phyloP scores from a whole-genome alignment of 23 red algal species.

The Gracilariopsis chorda region DNA sequence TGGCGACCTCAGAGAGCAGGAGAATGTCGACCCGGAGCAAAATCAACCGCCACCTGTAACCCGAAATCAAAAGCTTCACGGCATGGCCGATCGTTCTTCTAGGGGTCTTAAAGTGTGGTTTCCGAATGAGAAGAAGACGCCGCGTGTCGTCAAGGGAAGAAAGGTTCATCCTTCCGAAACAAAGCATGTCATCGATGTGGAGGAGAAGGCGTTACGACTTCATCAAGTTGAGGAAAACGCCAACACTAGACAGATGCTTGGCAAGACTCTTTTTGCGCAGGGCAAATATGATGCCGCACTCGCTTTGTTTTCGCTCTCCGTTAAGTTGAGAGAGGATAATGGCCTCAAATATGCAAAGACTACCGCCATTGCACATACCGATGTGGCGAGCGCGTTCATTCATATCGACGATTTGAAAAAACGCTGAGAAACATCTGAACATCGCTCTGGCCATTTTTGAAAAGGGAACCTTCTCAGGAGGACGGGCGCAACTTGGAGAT shows the following conservation, averaged over 20 bases:
- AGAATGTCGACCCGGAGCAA: neutral
- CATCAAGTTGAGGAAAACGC: slow-evolving; percentile 82
- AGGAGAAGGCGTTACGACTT: slow-evolving; percentile 12
- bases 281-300: slow-evolving; percentile 71
- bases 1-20: slow-evolving; percentile 26
- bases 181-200: slow-evolving; percentile 45
- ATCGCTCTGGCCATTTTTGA: slow-evolving; percentile 58
- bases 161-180: slow-evolving; percentile 45
- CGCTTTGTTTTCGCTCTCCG: slow-evolving; percentile 66
- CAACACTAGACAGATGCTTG: slow-evolving; percentile 59
- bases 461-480: slow-evolving; percentile 51
- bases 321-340: slow-evolving; percentile 75
- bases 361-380: slow-evolving; percentile 68
- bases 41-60: neutral
- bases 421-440: slow-evolving; percentile 78
- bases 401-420: slow-evolving; percentile 66
- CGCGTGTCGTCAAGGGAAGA: neutral
- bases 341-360: slow-evolving; percentile 65
- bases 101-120: slow-evolving; percentile 62
- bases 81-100: slow-evolving; percentile 22
- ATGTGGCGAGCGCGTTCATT: slow-evolving; percentile 68
- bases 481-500: slow-evolving; percentile 45
- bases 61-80: slow-evolving; percentile 31
- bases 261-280: slow-evolving; percentile 57
- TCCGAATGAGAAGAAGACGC: slow-evolving; percentile 26